These are phyloP conservation scores for Cladosporium austrohemisphaericum DNA, from an alignment of 2,329 filamentous ascomycete genomes.

Conservation along the genomic window DNA sequence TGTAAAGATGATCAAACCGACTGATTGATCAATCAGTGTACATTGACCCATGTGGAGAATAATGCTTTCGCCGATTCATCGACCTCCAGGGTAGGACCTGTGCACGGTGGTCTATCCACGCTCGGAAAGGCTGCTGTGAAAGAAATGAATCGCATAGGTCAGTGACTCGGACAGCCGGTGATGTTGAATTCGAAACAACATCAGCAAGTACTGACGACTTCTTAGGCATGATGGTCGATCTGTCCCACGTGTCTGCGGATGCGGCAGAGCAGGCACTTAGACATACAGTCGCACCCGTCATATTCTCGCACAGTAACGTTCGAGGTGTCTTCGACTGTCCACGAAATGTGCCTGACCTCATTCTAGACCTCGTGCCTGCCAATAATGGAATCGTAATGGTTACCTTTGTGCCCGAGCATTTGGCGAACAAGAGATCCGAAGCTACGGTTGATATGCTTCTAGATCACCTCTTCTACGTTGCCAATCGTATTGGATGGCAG, in stretches of 20 bases:
- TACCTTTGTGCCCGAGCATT: constrained; percentile 37
- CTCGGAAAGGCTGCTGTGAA: constrained; percentile 29
- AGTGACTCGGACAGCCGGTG: constrained; percentile 15
- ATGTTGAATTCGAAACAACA: no score
- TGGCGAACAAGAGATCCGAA: constrained; percentile 30
- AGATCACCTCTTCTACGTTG: constrained; percentile 30
- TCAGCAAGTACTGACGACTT: neutral
- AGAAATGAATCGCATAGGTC: constrained; percentile 40
- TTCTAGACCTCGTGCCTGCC: constrained; percentile 33
- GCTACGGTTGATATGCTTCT: constrained; percentile 36
- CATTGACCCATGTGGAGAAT: constrained; percentile 22
- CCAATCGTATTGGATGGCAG: constrained; percentile 32
- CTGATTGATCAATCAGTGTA: constrained; percentile 14
- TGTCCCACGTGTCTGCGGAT: constrained; percentile 19
- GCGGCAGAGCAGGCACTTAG: constrained; percentile 21
- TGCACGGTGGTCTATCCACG: constrained; percentile 20
- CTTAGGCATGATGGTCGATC: constrained; percentile 22
- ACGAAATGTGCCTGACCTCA: constrained; percentile 42
- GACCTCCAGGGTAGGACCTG: constrained; percentile 17
- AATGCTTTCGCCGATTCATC: constrained; percentile 23
- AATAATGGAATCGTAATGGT: constrained; percentile 43
- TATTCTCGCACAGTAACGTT: constrained; percentile 23
- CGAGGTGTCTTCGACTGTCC: constrained; percentile 30
- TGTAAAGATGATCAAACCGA: no score
- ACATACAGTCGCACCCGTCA: constrained; percentile 24